Evolutionary conservation across 1,139 yeast species (phyloP), one percentile per base, ranked within the genome.

Genomic region (Diutina rugosa): DNA sequence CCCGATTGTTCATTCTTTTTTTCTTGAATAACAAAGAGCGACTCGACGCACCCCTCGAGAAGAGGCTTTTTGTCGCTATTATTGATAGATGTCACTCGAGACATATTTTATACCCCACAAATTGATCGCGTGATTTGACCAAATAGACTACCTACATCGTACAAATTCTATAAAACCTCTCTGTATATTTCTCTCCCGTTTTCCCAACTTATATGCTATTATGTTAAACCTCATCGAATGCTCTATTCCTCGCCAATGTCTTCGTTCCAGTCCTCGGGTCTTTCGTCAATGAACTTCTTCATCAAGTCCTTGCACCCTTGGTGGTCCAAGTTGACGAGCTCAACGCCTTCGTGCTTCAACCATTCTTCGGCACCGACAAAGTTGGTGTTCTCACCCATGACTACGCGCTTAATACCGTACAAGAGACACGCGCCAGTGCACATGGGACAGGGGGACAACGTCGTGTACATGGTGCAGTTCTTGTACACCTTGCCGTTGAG

Each of bases 371-470:
- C 85, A 14, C 97, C 97, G 51, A 78, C 62, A 63, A 87, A 91
- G 30, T 86, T 90, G 56, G 72, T 80, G 69, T 90, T 90, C 69
- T 91, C 98, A 26, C 97, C 97, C 69, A 90, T 66, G 0, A 91
- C 97, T 46, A 90, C 87, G 61, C 97, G 77, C 63, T 84, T 83
- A 61, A 91, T 78, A 46, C 96, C 96, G 70, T 90, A 91, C 77
- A 91, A 76, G 57, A 91, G 67, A 62, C 95, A 88, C 16, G 97
- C 96, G 21, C 98, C 98, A 7, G 95, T 81, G 67, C 98, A 91
- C 97, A 91, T 91, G 62, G 84, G 78, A 69, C 98, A 91, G 2
- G 98, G 97, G 6, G 96, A 87, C 61, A 91, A 74, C 0, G 97
- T 88, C 51, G 97, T 90, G 71, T 90, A 91, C 83, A 91, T 82